Evolutionary conservation across 139 green algal species (phyloP), one percentile per base, ranked within the genome.

Genomic region (Tetradesmus lagerheimii): DNA sequence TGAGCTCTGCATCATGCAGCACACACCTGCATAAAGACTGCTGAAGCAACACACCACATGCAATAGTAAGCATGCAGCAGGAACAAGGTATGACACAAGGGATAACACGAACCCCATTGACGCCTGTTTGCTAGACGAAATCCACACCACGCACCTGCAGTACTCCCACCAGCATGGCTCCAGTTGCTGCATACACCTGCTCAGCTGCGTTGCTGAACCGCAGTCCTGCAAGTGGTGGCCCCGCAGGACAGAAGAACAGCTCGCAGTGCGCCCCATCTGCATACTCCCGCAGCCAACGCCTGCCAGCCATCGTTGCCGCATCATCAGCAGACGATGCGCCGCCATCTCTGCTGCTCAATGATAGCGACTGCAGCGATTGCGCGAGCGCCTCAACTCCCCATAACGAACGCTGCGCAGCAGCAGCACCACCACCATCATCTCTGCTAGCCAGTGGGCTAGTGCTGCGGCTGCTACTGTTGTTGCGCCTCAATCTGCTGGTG

Each of bases 201-300:
- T 93, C 92, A 2, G 78, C 87, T 25, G 53, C 87, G 23, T 38
- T 71, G 45, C 27, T 29, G 27, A 91, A 91, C 25, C 53, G 38
- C 87, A 91, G 57, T 12, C 87, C 87, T 31, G 87, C 47, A 25
- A 91, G 87, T 15, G 77, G 34, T 0, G 78, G 38, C 41, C 87
- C 87, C 37, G 79, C 87, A 38, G 53, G 18, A 18, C 37, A 79
- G 20, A 39, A 74, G 78, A 82, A 86, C 38, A 91, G 38, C 50
- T 91, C 87, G 39, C 77, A 87, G 78, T 91, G 87, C 4, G 53
- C 97, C 82, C 96, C 96, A 62, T 97, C 94, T n/a, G 95, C 91
- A 91, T 98, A 98, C 75, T 92, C 83, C 0, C 95, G 92, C 92
- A 97, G 94, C 96, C 96, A 98, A 50, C 91, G 37, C 1, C 95